phyloP scores from a whole-genome alignment of 805 yeast genomes.

The Metschnikowia arizonensis region DNA sequence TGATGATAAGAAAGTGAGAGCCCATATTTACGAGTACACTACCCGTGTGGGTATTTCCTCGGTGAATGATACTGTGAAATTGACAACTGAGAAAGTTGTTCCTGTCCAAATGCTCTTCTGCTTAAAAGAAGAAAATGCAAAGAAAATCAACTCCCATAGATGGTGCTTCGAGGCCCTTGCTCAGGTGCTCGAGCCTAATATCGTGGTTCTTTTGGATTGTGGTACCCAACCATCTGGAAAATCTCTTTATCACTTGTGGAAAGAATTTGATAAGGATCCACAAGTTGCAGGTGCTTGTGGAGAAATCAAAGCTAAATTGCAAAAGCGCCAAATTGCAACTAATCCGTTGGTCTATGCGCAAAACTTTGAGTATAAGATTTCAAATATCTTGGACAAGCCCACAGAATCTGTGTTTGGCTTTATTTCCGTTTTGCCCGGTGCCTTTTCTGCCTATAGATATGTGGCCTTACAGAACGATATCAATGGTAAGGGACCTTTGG shows the following conservation, averaged over 20 bases:
- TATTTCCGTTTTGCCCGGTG: conserved; percentile 93
- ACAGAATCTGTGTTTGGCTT: conserved; percentile 94
- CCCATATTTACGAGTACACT: conserved; percentile 92
- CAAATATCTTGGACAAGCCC: conserved; percentile 92
- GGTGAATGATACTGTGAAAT: conserved; percentile 52
- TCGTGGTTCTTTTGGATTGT: conserved; percentile 83
- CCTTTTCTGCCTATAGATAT: conserved; percentile 90
- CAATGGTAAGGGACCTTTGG: conserved; percentile 79
- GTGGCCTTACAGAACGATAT: conserved; percentile 65
- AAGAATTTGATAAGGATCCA: conserved; percentile 69
- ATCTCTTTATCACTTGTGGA: conserved; percentile 87
- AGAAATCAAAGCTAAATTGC: conserved; percentile 58
- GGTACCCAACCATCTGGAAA: conserved; percentile 89
- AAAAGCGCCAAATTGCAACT: conserved; percentile 44
- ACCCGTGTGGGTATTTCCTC: conserved; percentile 75
- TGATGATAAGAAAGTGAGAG: conserved; percentile 72
- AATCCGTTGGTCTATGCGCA: conserved; percentile 96
- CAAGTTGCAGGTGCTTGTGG: conserved; percentile 98
- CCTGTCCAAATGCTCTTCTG: conserved; percentile 91
- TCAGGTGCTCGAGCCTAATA: conserved; percentile 73
- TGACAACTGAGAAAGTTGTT: conserved; percentile 48
- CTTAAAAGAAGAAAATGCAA: conserved; percentile 81
- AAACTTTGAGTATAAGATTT: conserved; percentile 93
- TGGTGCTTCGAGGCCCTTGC: conserved; percentile 96
- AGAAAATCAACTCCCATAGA: conserved; percentile 91